phyloP scores from a whole-genome alignment of 129 eudicot species.

The Pseudognaphalium luteoalbum region DNA sequence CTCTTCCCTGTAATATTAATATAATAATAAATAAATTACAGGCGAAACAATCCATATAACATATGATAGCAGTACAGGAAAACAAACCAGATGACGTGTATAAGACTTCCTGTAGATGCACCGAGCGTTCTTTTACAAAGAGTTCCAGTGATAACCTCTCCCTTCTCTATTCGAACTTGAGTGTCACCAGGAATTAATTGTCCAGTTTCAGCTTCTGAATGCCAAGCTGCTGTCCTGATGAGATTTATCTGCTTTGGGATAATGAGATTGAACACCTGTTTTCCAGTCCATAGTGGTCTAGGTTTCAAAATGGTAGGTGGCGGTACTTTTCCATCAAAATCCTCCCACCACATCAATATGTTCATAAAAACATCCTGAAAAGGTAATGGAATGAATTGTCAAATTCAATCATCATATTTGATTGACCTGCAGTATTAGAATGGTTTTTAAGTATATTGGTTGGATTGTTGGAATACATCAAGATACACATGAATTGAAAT shows the following conservation, averaged over 20 bases:
- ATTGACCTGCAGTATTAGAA: no score
- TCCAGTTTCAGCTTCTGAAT: constrained; percentile 71
- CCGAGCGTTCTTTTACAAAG: constrained; percentile 94
- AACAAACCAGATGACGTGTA: constrained; percentile 89
- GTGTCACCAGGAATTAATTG: constrained; percentile 90
- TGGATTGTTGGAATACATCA: no score
- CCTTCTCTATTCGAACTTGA: constrained; percentile 84
- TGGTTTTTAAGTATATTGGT: no score
- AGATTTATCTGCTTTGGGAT: constrained; percentile 96
- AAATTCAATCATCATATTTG: no score
- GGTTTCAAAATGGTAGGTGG: constrained; percentile 93
- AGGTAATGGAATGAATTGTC: no score
- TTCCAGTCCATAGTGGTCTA: constrained; percentile 97
- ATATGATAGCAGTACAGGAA: constrained; percentile 7
- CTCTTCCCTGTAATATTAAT: constrained; percentile 69
- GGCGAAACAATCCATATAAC: not conserved
- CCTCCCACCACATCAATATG: constrained; percentile 99
- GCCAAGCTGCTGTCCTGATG: constrained; percentile 85
- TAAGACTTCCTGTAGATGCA: constrained; percentile 87
- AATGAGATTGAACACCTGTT: constrained; percentile 89
- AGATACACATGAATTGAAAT: no score
- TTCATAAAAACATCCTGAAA: constrained; percentile 93
- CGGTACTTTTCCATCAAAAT: constrained; percentile 97
- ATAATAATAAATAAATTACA: constrained; percentile 32
- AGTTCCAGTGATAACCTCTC: constrained; percentile 94